phyloP scores from a whole-genome alignment of 129 eudicot species.

The Logfia minima region DNA sequence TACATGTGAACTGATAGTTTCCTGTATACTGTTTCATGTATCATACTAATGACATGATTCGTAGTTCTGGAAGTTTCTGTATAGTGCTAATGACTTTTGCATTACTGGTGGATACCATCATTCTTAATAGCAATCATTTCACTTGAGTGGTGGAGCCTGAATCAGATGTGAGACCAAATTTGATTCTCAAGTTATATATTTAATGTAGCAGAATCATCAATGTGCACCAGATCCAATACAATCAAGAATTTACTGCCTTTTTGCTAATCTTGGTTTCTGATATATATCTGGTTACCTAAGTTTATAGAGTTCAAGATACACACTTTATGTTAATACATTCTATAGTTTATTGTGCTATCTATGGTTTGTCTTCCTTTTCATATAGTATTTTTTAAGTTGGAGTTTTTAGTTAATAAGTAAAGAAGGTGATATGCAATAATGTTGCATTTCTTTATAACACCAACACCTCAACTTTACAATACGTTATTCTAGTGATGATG shows the following conservation, averaged over 20 bases:
- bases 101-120: conserved; percentile 31
- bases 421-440: conserved; percentile 32
- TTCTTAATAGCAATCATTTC: conserved; percentile 33
- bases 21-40: conserved; percentile 12
- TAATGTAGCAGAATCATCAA: neutral
- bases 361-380: neutral
- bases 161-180: conserved; percentile 17
- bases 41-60: conserved; percentile 19
- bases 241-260: neutral
- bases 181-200: conserved; percentile 25
- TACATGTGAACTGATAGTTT: neutral
- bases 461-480: conserved; percentile 20
- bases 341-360: neutral
- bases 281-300: neutral
- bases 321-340: neutral
- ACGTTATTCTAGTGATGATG: conserved; percentile 1
- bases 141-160: conserved; percentile 34
- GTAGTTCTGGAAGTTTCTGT: conserved; percentile 18
- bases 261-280: neutral
- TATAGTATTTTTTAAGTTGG: neutral
- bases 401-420: conserved; percentile 19
- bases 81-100: conserved; percentile 29
- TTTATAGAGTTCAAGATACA: neutral
- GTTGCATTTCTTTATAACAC: conserved; percentile 16
- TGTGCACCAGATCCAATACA: conserved; percentile 14